Conservation (phyloP, 2,329 filamentous ascomycete genomes). For the Ascochyta pisi region DNA sequence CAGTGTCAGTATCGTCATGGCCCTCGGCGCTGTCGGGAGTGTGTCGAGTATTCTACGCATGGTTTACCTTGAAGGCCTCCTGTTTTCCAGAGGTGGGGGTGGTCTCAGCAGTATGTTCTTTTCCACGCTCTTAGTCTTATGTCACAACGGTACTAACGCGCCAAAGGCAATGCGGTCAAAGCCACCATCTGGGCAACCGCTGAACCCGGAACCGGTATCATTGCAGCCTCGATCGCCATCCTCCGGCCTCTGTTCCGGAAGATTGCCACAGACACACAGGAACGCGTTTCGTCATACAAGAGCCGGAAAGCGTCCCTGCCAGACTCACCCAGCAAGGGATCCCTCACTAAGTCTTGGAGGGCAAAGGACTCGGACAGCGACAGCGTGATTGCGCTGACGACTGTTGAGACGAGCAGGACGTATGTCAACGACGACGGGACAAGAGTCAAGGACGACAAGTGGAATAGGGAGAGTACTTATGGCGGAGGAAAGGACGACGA, state of each 20-base stretch:
- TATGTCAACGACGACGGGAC: conserved; percentile 1
- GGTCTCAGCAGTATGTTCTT: conserved; percentile 19
- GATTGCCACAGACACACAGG: conserved; percentile 28
- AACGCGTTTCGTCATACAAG: conserved; percentile 23
- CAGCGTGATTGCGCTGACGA: conserved; percentile 29
- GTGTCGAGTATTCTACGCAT: conserved; percentile 42
- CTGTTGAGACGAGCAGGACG: conserved; percentile 10
- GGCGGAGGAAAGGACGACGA: conserved; percentile 21
- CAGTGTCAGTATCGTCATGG: conserved; percentile 55
- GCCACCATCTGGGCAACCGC: conserved; percentile 56
- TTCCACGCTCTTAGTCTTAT: background rate
- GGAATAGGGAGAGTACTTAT: conserved; percentile 12
- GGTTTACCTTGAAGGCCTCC: conserved; percentile 39
- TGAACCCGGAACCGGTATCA: conserved; percentile 59
- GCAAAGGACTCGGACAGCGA: conserved; percentile 15
- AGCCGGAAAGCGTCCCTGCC: conserved; percentile 19
- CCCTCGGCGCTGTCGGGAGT: conserved; percentile 50
- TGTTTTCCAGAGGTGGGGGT: conserved; percentile 12
- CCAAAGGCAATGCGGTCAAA: conserved; percentile 44
- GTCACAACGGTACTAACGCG: background rate
- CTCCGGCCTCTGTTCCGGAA: conserved; percentile 54
- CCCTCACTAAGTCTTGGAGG: conserved; percentile 3
- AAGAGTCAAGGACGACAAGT: background rate
- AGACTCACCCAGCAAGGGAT: conserved; percentile 2
- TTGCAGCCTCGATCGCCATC: conserved; percentile 56